Evolutionary conservation across 345 rosid genomes (phyloP).

Genomic region (Geranium rotundifolium): DNA sequence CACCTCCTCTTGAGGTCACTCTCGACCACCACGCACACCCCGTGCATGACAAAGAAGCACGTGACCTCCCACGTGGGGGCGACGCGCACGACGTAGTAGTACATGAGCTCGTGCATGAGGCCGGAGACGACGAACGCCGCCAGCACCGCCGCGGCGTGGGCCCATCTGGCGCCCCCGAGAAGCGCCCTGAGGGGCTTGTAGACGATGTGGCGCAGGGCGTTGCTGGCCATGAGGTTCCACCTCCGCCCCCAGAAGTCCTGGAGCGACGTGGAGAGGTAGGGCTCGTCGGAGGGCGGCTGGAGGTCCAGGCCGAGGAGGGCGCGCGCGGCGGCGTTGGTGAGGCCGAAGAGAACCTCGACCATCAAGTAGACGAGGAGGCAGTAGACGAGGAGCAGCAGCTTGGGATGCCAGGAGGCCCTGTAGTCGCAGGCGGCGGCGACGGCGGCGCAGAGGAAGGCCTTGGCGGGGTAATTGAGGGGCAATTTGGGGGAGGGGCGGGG

Average conservation of each 20-base stretch:
- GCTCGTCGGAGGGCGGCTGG: slow-evolving; percentile 29
- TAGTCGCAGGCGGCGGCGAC: slow-evolving; percentile 5
- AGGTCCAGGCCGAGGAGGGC: slow-evolving; percentile 16
- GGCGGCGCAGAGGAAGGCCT: slow-evolving; percentile 5
- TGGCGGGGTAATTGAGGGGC: slow-evolving; percentile 8
- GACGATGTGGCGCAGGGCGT: slow-evolving; percentile 29
- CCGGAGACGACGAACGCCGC: slow-evolving; percentile 11
- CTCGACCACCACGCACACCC: slow-evolving; percentile 16
- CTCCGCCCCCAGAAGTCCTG: slow-evolving; percentile 52
- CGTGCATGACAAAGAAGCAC: slow-evolving; percentile 8
- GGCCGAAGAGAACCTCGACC: slow-evolving; percentile 18
- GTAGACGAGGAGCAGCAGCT: slow-evolving; percentile 9
- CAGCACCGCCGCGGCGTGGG: slow-evolving; percentile 12
- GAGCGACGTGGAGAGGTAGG: slow-evolving; percentile 36
- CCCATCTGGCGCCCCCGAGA: background rate
- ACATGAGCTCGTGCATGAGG: slow-evolving; percentile 9
- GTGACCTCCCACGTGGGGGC: slow-evolving; percentile 9
- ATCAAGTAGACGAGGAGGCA: slow-evolving; percentile 16
- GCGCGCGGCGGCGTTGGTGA: slow-evolving; percentile 13
- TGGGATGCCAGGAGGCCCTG: slow-evolving; percentile 5
- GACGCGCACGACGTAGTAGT: background rate
- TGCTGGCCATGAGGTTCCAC: slow-evolving; percentile 45
- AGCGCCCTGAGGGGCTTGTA: slow-evolving; percentile 19
- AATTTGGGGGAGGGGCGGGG: slow-evolving; percentile 4
- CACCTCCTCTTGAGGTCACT: slow-evolving; percentile 12